Base-by-base conservation (phyloP, 331 rosid genomes). In the Cydonia oblonga region DNA sequence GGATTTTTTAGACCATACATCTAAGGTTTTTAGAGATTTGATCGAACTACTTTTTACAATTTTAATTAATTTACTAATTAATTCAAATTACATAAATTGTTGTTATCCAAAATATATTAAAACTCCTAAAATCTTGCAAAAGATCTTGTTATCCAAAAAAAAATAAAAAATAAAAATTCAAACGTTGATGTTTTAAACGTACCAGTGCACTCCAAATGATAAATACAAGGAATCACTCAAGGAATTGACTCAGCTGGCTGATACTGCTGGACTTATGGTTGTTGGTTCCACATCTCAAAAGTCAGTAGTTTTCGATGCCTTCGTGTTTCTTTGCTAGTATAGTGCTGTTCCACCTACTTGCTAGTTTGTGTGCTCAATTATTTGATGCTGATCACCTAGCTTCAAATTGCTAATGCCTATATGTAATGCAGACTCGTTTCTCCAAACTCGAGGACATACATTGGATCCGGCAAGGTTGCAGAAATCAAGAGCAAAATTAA, bases 401-500 rank as follows among this genome's bases (percentile, higher is more conserved):
- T 62, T 82, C 46, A 30, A 32, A 28, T 75, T 62, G 25, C 64
- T 75, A 69, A 29, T 64, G 51, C 62, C n/a, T 70, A 33, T 32
- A n/a, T 69, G 69, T 42, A 44, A 67, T 85, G 68, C 90, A 93
- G 98, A 82, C 84, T 91, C 76, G 44, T 87, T 60, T 84, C 89
- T 57, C 96, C 96, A 26, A 91, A 93, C 71, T 90, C 98, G 40
- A 86, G 91, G 84, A 89, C 98, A 24, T 93, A 93, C 86, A 93
- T 93, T 76, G 97, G 97, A 73, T 93, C 97, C 16, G 93, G 98
- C 29, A 93, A 93, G 85, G 98, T 88, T 76, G 86, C 91, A 24
- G 98, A 93, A 79, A 93, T 88, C 76, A 91, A 91, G 90, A 91
- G 90, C 79, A 88, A 89, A 51, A 91, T 91, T 8, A 8, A 33